Base-by-base conservation (phyloP, 2,329 filamentous ascomycete genomes). In the Zymoseptoria ardabiliae region DNA sequence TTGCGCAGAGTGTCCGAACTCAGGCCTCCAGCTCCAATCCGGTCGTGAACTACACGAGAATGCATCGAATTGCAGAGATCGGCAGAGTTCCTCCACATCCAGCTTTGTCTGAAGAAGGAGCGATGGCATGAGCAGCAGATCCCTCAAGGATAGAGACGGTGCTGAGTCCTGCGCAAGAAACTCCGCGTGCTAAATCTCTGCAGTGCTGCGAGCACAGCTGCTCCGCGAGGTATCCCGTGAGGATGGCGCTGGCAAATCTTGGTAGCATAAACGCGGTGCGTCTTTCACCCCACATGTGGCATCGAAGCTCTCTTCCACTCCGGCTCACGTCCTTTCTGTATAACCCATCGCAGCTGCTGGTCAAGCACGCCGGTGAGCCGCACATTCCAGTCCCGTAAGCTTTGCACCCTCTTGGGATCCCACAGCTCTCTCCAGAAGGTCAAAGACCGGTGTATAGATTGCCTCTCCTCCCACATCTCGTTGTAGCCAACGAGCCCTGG, bases 381-480 rank as follows among this genome's bases (percentile, higher is more conserved):
- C 9, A 45, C 55, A 53, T 51, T 21, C 55, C 48, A 51, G 21
- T 28, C 48, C 23, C 30, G 21, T 51, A 50, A 35, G 19, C 6
- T 45, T 23, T 41, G 23, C 13, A 45, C 56, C 19, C 21, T 58
- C 35, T 13, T 28, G 21, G 56, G 20, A 17, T 22, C 25, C 56
- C 56, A 58, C 9, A 58, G 11, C n/a, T 50, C 56, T 11, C 30
- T 50, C 23, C 53, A 58, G 19, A 58, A 58, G 23, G 50, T 48
- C 50, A 54, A 45, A 11, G 13, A n/a, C 35, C 53, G 30, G 50
- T 58, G 53, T 3, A 58, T 20, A 22, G 51, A 41, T 20, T 58
- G 52, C 51, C 51, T 49, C 53, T 55, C 57, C 45, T 58, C 57
- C 57, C 57, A 58, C 57, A 58, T 28, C 51, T 58, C 57, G 30